phyloP scores from a whole-genome alignment of 257 asterid species.

The Linderniella brevidens region DNA sequence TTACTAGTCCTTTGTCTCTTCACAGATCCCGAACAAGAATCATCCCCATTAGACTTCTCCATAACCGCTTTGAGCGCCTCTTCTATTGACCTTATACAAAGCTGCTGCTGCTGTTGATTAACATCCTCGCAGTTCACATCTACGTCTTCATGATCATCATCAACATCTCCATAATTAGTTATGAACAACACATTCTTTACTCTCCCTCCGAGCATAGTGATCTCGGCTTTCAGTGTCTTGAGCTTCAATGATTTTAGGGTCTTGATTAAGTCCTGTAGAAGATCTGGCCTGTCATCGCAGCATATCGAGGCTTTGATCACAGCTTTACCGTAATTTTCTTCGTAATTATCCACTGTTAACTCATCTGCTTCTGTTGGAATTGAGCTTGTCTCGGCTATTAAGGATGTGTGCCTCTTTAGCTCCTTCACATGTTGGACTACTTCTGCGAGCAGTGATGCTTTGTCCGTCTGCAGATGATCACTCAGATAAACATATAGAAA shows the following conservation, averaged over 20 bases:
- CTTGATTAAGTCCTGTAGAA: constrained; percentile 64
- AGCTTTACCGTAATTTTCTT: constrained; percentile 28
- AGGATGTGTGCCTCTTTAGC: constrained; percentile 55
- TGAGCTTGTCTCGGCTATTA: constrained; percentile 33
- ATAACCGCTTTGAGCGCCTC: constrained; percentile 69
- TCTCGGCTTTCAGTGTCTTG: constrained; percentile 61
- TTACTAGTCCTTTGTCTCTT: constrained; percentile 57
- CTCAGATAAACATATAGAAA: not conserved
- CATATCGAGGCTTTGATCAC: constrained; percentile 66
- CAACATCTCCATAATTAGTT: constrained; percentile 40
- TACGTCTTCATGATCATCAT: no score
- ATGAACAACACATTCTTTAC: constrained; percentile 64
- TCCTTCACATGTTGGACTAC: constrained; percentile 88
- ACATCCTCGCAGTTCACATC: not conserved
- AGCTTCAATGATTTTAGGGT: constrained; percentile 48
- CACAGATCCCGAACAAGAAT: constrained; percentile 41
- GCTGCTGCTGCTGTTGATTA: constrained; percentile 14
- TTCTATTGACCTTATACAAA: constrained; percentile 33
- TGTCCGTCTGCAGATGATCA: constrained; percentile 37
- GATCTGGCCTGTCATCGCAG: constrained; percentile 75
- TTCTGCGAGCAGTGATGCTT: constrained; percentile 86
- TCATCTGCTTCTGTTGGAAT: constrained; percentile 73
- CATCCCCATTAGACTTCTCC: constrained; percentile 48
- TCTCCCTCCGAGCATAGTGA: constrained; percentile 67
- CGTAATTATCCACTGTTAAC: constrained; percentile 33